phyloP scores from a whole-genome alignment of 352 stramenopile genomes.

The Thalassiosira exigua region DNA sequence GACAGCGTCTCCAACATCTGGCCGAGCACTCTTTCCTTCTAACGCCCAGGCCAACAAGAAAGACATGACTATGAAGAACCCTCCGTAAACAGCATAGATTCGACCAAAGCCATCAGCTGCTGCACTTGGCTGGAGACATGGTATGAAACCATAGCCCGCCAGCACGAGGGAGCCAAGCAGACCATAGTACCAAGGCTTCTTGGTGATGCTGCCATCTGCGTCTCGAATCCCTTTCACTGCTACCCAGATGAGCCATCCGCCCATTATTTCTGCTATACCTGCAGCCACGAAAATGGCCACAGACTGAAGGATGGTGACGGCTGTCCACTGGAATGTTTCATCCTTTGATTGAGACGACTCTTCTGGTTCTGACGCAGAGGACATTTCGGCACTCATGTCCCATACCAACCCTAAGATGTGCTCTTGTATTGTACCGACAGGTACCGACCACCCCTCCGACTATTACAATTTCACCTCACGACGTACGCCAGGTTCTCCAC shows the following conservation, averaged over 20 bases:
- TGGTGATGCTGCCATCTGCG: conserved; percentile 19
- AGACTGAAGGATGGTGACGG: conserved; percentile 62
- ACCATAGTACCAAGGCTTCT: conserved; percentile 80
- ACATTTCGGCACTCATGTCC: no score
- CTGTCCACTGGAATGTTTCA: conserved; percentile 67
- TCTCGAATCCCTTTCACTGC: conserved; percentile 52
- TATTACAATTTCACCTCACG: no score
- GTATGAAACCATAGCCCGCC: conserved; percentile 81
- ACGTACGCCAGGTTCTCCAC: no score
- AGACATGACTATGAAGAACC: conserved; percentile 86
- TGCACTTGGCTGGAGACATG: conserved; percentile 75
- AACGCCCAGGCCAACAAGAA: conserved; percentile 83
- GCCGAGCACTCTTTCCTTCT: conserved; percentile 70
- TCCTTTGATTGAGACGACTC: background rate
- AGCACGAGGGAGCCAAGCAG: conserved; percentile 73
- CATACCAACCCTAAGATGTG: no score
- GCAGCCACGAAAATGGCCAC: conserved; percentile 79
- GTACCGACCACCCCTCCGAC: no score
- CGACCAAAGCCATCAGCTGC: conserved; percentile 73
- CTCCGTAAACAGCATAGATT: conserved; percentile 87
- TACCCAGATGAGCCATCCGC: conserved; percentile 84
- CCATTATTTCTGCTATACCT: conserved; percentile 82
- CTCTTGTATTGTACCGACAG: no score
- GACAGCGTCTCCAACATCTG: conserved; percentile 82
- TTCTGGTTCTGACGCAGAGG: background rate